Evolutionary conservation across 2,329 filamentous ascomycete species (phyloP), one percentile per base, ranked within the genome.

Genomic region (Taxawa tesnikishii): DNA sequence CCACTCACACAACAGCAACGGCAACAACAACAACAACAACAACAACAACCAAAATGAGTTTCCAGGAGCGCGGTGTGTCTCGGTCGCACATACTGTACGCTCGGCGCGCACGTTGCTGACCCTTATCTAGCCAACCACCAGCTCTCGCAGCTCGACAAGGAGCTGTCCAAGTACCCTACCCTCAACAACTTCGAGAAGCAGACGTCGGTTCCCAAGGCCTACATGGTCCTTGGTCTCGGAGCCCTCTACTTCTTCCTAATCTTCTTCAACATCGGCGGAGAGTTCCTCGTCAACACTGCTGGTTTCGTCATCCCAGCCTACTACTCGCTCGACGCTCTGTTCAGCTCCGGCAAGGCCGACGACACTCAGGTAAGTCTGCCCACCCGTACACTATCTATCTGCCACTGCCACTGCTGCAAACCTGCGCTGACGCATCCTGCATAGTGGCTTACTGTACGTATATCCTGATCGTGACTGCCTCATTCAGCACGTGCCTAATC

Each of bases 181-280:
- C 73, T 90, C 56, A 80, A 77, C 71, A 84, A 88, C 65, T 71
- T 90, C 51, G 83, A 92, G 73, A 82, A 78, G 70, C 76, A 82
- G 60, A 80, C 79, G 43, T 76, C 73, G 37, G 71, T 90, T 31
- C 83, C 83, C 55, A 92, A 92, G 70, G 79, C 82, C 51, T 90
- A 92, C 58, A 79, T 75, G 44, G 70, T 82, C 53, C 76, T 88
- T 47, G 83, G 83, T 48, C 54, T 83, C 37, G 78, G 61, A 38
- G 76, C 76, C 31, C 73, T 87, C 44, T 92, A 92, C 70, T 84
- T 90, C 65, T 84, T 88, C 67, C 74, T 90, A 48, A 83, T 90
- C 62, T 76, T 90, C 65, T 85, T 92, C 70, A 92, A 92, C 72
- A 80, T 90, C 43, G 83, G 79, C 43, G 83, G 83, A 48, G 82